Percentiles rank a stretch among this genome's conserved stretches.
phyloP scores from a whole-genome alignment of 169 alveolate species.

The Plasmodium knowlesi region DNA sequence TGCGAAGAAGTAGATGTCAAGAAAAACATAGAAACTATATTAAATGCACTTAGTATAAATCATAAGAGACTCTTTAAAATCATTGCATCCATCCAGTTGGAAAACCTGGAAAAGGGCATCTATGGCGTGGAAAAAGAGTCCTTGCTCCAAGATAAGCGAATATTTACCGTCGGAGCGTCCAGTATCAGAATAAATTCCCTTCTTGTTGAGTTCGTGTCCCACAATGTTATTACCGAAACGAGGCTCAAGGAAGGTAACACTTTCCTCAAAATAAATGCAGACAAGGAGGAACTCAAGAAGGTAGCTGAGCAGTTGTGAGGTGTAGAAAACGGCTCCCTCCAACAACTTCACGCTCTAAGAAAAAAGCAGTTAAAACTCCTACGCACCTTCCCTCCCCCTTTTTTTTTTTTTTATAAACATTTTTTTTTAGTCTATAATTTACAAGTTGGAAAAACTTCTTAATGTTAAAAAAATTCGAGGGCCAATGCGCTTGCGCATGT shows the following conservation, averaged over 20 bases:
- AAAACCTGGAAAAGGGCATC: conserved; percentile 73
- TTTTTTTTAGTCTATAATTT: background rate
- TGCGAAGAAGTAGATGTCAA: conserved; percentile 57
- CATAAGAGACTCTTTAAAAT: conserved; percentile 82
- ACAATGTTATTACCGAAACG: conserved; percentile 69
- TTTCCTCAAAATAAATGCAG: conserved; percentile 60
- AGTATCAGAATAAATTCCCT: conserved; percentile 59
- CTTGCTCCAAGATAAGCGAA: conserved; percentile 39
- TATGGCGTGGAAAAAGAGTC: conserved; percentile 66
- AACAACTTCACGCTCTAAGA: background rate
- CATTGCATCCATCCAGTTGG: conserved; percentile 83
- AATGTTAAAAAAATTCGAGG: background rate
- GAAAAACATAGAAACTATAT: conserved; percentile 74
- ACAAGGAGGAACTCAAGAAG: conserved; percentile 49
- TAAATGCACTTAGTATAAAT: conserved; percentile 82
- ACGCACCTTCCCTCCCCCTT: background rate
- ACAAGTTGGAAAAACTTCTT: background rate
- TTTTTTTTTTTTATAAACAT: background rate
- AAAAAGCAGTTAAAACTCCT: background rate
- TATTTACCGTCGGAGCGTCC: conserved; percentile 65
- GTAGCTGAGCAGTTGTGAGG: conserved; percentile 9
- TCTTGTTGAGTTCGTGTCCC: conserved; percentile 62
- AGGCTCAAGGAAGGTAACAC: conserved; percentile 69
- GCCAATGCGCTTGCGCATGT: background rate
- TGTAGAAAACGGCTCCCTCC: background rate